These are phyloP conservation scores for Cordyceps cicadae DNA, from an alignment of 2,329 filamentous ascomycete species.

Conservation along the genomic window DNA sequence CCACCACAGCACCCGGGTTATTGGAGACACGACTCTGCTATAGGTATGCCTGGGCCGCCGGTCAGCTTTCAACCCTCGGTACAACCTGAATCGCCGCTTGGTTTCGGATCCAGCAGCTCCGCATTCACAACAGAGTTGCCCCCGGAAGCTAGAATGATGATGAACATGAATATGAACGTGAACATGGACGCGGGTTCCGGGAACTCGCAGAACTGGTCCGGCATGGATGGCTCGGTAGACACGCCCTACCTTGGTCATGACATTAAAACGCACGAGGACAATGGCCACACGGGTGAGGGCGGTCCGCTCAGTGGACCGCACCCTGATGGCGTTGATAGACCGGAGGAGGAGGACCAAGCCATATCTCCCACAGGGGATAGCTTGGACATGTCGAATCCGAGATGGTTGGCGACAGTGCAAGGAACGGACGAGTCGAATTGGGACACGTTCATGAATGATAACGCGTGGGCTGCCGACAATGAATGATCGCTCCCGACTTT, in stretches of 20 bases:
- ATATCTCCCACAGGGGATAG: background rate
- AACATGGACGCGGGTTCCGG: slow-evolving; percentile 22
- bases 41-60: background rate
- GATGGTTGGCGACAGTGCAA: slow-evolving; percentile 13
- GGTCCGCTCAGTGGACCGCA: no score
- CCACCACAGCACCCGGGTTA: background rate
- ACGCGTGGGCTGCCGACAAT: slow-evolving; percentile 15
- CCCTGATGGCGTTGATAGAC: background rate
- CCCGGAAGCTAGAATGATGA: slow-evolving; percentile 34
- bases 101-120: slow-evolving; percentile 21
- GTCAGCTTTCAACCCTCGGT: background rate
- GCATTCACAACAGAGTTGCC: slow-evolving; percentile 36
- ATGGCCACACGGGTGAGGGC: background rate
- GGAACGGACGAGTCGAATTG: slow-evolving; percentile 22
- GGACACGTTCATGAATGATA: slow-evolving; percentile 25
- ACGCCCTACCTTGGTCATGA: background rate
- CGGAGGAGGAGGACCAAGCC: background rate
- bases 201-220: slow-evolving; percentile 11
- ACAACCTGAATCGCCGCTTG: slow-evolving; percentile 16
- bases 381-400: slow-evolving; percentile 8
- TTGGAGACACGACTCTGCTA: background rate
- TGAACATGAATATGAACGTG: slow-evolving; percentile 24
- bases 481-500: background rate
- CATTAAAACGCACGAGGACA: background rate
- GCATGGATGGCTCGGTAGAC: slow-evolving; percentile 9